Percentiles rank a stretch among this genome's conserved stretches.
These are phyloP conservation scores for Zarea fungicola DNA, from an alignment of 2,329 filamentous ascomycete species.

Conservation along the genomic window DNA sequence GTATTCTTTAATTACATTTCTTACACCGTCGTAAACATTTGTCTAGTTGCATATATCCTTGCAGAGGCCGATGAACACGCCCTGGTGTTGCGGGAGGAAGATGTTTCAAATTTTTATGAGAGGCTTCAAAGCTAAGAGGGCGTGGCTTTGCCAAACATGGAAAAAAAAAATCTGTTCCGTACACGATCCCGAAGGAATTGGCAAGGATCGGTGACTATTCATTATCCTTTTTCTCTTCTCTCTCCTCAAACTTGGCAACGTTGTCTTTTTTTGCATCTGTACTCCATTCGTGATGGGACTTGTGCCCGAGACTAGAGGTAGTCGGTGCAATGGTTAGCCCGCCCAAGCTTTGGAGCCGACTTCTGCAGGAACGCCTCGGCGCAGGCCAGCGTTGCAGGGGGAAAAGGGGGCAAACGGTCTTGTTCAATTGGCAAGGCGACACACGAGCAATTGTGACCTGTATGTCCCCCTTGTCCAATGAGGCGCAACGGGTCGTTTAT, in stretches of 20 bases:
- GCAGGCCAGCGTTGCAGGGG: no score
- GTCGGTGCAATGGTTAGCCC: conserved; percentile 5
- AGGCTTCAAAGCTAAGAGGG: no score
- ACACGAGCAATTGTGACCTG: no score
- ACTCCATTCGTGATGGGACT: no score
- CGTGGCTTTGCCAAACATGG: neutral
- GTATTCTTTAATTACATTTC: no score
- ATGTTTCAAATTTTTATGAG: neutral
- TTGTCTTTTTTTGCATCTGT: neutral
- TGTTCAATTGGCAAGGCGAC: no score
- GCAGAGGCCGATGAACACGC: neutral
- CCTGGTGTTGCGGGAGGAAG: neutral
- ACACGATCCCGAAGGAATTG: neutral
- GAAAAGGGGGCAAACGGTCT: no score
- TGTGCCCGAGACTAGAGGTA: neutral
- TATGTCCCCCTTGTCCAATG: no score
- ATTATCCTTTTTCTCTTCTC: neutral
- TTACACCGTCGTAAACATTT: no score
- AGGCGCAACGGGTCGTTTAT: no score
- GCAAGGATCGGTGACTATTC: no score
- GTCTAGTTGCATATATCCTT: neutral
- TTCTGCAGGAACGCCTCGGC: neutral
- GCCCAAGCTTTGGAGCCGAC: neutral
- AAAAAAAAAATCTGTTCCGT: neutral
- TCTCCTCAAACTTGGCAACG: neutral